A percentile compares a stretch with the other conserved stretches of the same genome.
Conservation (phyloP, 75 land plant species). For the Selaginella tamariscina region DNA sequence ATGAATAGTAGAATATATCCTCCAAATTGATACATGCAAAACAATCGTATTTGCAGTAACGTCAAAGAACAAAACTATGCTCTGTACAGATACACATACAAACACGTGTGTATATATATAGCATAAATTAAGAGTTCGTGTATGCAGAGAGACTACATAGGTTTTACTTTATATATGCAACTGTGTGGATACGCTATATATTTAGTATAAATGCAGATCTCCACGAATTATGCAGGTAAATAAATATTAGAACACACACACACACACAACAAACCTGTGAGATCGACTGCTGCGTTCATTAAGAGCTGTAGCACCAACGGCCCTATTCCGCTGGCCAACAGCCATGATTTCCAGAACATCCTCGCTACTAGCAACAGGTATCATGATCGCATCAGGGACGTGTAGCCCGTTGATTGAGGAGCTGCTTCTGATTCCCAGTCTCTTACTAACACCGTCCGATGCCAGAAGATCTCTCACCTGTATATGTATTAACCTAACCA, state of each 20-base stretch:
- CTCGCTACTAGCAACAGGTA: background rate
- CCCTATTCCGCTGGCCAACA: conserved; percentile 6
- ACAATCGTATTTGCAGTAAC: too few relatives aligned
- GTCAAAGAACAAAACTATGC: too few relatives aligned
- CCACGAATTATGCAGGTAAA: too few relatives aligned
- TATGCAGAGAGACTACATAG: too few relatives aligned
- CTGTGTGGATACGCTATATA: too few relatives aligned
- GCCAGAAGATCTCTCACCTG: conserved; percentile 1
- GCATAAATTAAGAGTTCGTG: background rate
- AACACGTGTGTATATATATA: background rate
- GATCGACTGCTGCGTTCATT: conserved; percentile 8
- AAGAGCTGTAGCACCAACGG: conserved; percentile 9
- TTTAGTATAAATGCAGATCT: too few relatives aligned
- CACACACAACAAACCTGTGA: background rate
- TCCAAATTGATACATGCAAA: too few relatives aligned
- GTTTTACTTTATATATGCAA: too few relatives aligned
- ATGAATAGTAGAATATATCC: background rate
- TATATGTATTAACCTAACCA: too few relatives aligned
- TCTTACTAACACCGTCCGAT: background rate
- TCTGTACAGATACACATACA: background rate
- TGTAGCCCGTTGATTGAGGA: background rate
- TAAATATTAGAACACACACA: too few relatives aligned
- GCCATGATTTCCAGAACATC: conserved; percentile 9
- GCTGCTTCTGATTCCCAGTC: background rate
- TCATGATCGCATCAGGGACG: conserved; percentile 4